These are phyloP conservation scores for Syncephalastrum sp. DNA, from an alignment of 371 early-diverging fungal species.

Conservation along the genomic window DNA sequence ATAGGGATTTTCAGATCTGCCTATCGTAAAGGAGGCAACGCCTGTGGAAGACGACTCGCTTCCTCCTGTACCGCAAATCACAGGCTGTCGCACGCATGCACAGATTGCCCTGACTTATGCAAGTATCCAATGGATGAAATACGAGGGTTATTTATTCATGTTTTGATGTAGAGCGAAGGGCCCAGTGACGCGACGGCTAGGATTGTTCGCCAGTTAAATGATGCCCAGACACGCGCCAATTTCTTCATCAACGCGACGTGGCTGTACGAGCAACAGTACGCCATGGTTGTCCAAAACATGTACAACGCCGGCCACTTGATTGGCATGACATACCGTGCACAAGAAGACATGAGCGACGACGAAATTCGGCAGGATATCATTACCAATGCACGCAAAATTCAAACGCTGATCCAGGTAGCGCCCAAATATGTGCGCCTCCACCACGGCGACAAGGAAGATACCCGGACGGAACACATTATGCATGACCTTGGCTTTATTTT, in stretches of 20 bases:
- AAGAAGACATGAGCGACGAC: constrained; percentile 31
- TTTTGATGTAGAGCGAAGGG: constrained; percentile 27
- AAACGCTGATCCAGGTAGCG: constrained; percentile 24
- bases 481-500: constrained; percentile 28
- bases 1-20: too few species aligned
- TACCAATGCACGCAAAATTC: constrained; percentile 26
- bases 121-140: constrained; percentile 6
- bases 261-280: constrained; percentile 28
- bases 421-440: constrained; percentile 35
- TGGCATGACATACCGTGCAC: constrained; percentile 43
- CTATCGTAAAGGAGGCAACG: not conserved
- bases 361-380: constrained; percentile 32
- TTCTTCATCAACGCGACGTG: constrained; percentile 37
- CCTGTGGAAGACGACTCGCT: not conserved
- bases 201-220: constrained; percentile 35
- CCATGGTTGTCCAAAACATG: constrained; percentile 32
- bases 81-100: constrained; percentile 30
- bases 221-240: constrained; percentile 34
- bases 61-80: constrained; percentile 6
- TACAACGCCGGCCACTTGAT: constrained; percentile 40
- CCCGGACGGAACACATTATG: constrained; percentile 20
- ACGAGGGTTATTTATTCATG: not conserved
- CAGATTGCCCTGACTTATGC: constrained; percentile 38
- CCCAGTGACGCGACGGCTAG: constrained; percentile 41
- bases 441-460: constrained; percentile 25